Conservation (phyloP, 2,329 filamentous ascomycete genomes). For the Trichoderma sp. region DNA sequence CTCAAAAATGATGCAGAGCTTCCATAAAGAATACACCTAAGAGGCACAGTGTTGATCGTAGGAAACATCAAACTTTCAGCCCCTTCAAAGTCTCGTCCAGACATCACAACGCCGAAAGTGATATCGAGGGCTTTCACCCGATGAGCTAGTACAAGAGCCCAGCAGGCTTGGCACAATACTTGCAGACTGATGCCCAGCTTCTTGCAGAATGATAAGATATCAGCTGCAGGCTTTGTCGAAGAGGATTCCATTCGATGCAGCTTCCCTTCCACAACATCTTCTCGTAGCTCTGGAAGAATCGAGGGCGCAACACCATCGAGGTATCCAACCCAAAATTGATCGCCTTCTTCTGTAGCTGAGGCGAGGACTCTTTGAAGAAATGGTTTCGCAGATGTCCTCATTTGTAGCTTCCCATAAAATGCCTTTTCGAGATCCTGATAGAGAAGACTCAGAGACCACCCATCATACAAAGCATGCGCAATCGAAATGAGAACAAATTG, state of each 20-base stretch:
- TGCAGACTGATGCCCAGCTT: constrained; percentile 72
- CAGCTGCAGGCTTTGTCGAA: constrained; percentile 10
- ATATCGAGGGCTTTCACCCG: constrained; percentile 70
- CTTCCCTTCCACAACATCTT: not conserved
- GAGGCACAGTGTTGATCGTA: constrained; percentile 86
- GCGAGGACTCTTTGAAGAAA: constrained; percentile 49
- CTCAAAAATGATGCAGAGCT: constrained; percentile 65
- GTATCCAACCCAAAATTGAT: constrained; percentile 72
- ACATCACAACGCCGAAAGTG: constrained; percentile 80
- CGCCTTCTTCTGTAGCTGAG: constrained; percentile 32
- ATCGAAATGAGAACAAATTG: constrained; percentile 68
- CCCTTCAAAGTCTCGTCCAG: constrained; percentile 77
- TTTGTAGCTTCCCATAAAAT: constrained; percentile 54
- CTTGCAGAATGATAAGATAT: constrained; percentile 63
- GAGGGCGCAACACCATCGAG: constrained; percentile 57
- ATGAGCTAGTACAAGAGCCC: constrained; percentile 71
- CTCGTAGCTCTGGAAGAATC: constrained; percentile 33
- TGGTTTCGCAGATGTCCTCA: constrained; percentile 53
- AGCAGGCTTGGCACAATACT: constrained; percentile 74
- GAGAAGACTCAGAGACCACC: constrained; percentile 77
- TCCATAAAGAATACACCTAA: constrained; percentile 75
- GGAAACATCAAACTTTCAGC: constrained; percentile 76
- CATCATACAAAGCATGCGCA: constrained; percentile 87
- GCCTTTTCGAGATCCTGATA: constrained; percentile 71
- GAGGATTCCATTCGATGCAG: constrained; percentile 31